Conservation (phyloP, 129 eudicot species). For the Flaveria bidentis region DNA sequence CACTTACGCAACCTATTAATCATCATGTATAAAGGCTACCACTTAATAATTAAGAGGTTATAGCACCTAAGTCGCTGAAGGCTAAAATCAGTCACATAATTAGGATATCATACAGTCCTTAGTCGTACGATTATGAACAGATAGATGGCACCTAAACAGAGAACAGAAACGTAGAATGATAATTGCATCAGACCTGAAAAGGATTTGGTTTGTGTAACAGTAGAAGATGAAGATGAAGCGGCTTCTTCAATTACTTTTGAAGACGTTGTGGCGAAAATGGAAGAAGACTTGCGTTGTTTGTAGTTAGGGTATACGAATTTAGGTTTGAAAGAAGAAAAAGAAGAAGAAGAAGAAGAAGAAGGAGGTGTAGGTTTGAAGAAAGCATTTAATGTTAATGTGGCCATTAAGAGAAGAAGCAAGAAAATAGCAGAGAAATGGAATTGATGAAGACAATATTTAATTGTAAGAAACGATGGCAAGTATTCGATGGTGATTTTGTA, state of each 20-base stretch:
- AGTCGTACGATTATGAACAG: not conserved
- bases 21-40: no score
- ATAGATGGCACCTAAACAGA: not conserved
- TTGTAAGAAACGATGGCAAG: no score
- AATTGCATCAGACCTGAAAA: constrained; percentile 40
- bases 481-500: not conserved
- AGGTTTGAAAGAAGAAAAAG: no score
- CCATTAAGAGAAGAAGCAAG: constrained; percentile 16
- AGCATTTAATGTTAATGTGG: constrained; percentile 19
- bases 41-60: no score
- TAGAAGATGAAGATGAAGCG: constrained; percentile 22
- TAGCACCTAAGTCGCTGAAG: not conserved
- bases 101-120: not conserved
- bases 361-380: constrained; percentile 19
- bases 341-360: not conserved
- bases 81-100: not conserved
- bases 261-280: constrained; percentile 37
- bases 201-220: constrained; percentile 34
- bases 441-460: not conserved
- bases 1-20: no score
- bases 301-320: constrained; percentile 21
- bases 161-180: constrained; percentile 8
- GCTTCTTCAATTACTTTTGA: constrained; percentile 32
- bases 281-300: constrained; percentile 24
- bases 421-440: not conserved